A percentile compares a stretch with the other conserved stretches of the same genome.
Evolutionary conservation across 2,329 filamentous ascomycete species (phyloP).

Genomic region (Tolypocladium pustulatum): DNA sequence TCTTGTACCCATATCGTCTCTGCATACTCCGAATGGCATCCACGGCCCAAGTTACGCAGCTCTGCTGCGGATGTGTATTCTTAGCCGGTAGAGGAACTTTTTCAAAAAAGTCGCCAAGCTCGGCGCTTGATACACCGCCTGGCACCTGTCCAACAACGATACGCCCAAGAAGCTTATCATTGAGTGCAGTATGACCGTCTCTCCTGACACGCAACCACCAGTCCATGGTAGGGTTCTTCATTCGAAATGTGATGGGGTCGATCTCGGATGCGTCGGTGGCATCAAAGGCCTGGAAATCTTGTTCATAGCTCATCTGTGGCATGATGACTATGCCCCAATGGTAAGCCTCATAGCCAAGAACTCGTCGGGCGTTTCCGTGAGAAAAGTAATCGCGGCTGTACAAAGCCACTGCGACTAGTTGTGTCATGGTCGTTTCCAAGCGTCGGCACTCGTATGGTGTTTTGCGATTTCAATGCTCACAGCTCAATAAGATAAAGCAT

Average conservation of each 20-base stretch:
- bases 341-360: constrained; percentile 17
- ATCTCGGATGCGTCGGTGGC: constrained; percentile 19
- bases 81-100: constrained; percentile 16
- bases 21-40: no score
- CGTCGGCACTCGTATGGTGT: no score
- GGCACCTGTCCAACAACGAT: constrained; percentile 16
- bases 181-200: constrained; percentile 8
- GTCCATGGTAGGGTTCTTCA: constrained; percentile 20
- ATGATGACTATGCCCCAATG: constrained; percentile 20
- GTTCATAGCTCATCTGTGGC: constrained; percentile 6
- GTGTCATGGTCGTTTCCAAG: constrained; percentile 4
- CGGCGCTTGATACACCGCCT: constrained; percentile 4
- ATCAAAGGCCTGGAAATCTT: constrained; percentile 12
- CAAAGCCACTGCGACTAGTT: constrained; percentile 13
- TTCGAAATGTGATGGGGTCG: constrained; percentile 17
- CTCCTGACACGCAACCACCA: constrained; percentile 16
- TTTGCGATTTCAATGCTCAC: no score
- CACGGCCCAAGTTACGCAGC: no score
- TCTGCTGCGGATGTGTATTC: no score
- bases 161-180: constrained; percentile 15
- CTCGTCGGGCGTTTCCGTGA: constrained; percentile 9
- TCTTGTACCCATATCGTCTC: no score
- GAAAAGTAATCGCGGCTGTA: constrained; percentile 17
- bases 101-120: constrained; percentile 12
- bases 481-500: no score